Base-by-base conservation (phyloP, 169 alveolate genomes). In the Cryptosporidium viatorum region DNA sequence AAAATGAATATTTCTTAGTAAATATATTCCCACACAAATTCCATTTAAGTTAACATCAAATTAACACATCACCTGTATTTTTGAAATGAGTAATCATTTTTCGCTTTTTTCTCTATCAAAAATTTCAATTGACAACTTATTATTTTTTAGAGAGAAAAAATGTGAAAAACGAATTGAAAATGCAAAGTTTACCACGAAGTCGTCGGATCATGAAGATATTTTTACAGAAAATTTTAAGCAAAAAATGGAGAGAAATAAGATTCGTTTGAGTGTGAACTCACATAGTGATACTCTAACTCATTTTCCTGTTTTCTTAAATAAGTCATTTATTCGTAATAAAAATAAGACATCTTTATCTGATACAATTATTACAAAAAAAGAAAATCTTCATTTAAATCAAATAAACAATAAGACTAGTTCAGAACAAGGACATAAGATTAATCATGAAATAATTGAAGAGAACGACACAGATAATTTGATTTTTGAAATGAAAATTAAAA, bases 91-190 rank as follows among this genome's bases (percentile, higher is more conserved):
- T 21, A 12, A 23, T 16, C 29, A 21, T 55, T 23, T 31, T 50
- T 33, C 68, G 3, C 35, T 73, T 0, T 37, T 73, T 35, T 35
- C 86, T 8, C 71, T 73, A 6, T 73, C 86, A 33, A 50, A 59
- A 59, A 37, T 73, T n/a, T 73, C 86, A 35, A 73, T 73, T 55
- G 6, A 16, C 33, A 71, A 73, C 9, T 55, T 73, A 41, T 33
- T 73, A 23, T 16, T 31, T 5, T 9, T 41, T 3, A 73, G 60
- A 62, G 86, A 35, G 55, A 73, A 73, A 21, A 18, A 55, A 7
- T 10, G 58, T 18, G 35, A 37, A 37, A 52, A 52, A 33, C 59
- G 10, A 58, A 52, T 18, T 52, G 29, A 70, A 14, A 41, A 18
- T 21, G 29, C 41, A 18, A 48, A 41, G 9, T 16, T 23, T 48